Percentiles rank a stretch among this genome's conserved stretches.
These are phyloP conservation scores for Diaporthe australafricana DNA, from an alignment of 2,329 filamentous ascomycete genomes.

Conservation along the genomic window DNA sequence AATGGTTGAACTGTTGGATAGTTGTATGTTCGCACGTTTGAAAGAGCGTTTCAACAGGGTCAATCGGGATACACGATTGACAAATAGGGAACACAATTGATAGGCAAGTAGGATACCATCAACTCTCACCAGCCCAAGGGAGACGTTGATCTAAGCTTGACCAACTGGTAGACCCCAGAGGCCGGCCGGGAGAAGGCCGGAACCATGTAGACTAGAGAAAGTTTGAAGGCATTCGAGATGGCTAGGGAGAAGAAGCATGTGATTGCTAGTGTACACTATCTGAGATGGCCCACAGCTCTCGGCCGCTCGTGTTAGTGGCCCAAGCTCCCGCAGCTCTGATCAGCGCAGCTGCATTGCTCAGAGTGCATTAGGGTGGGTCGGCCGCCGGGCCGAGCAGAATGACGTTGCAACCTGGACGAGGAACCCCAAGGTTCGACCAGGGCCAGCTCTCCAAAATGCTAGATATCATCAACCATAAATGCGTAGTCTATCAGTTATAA, in stretches of 20 bases:
- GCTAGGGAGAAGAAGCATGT: conserved; percentile 5
- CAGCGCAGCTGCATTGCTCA: neutral
- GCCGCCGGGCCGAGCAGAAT: conserved; percentile 11
- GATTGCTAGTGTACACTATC: conserved; percentile 11
- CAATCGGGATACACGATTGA: neutral
- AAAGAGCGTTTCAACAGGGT: neutral
- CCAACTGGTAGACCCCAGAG: neutral
- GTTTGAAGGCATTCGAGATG: neutral
- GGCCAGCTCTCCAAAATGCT: neutral
- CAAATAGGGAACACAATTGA: neutral
- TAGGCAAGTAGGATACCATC: too few relatives aligned
- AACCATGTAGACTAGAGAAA: neutral
- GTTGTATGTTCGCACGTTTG: too few relatives aligned
- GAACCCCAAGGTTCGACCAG: neutral
- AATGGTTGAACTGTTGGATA: neutral
- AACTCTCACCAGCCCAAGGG: neutral
- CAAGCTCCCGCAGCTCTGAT: neutral
- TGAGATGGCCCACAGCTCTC: neutral
- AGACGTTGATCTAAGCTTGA: neutral
- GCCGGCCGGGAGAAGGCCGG: neutral
- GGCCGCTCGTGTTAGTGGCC: neutral
- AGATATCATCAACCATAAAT: neutral
- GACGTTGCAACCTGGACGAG: conserved; percentile 2
- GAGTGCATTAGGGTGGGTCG: conserved; percentile 1
- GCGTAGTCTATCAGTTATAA: neutral